Base-by-base conservation (phyloP, 2,329 filamentous ascomycete genomes). In the Aotearoamyces nothofagi region DNA sequence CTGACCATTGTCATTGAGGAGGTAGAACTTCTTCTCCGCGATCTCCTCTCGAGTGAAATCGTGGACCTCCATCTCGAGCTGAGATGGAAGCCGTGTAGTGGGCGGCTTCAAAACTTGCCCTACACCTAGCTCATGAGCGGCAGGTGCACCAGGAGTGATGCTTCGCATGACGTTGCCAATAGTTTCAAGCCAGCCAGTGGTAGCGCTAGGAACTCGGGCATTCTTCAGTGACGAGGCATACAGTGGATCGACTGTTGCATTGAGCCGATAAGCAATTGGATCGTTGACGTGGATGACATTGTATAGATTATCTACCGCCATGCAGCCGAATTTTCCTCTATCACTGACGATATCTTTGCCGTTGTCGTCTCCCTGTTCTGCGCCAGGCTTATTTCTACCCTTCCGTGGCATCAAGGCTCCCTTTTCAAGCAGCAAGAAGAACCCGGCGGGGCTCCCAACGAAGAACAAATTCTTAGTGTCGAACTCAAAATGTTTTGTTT, bases 1-100 rank as follows among this genome's bases (percentile, higher is more conserved):
- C 54, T 98, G 90, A 0, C 86, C 87, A 40, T 96, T 96, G 44
- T 98, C 90, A 42, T 98, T 98, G 4, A 98, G 67, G 5, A 93
- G 52, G 36, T 74, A 77, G 39, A 86, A 84, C 42, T 87, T 77
- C 49, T 78, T 83, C 57, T 96, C 90, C 0, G 86, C 87, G 30
- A 92, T 69, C 44, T 94, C 86, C 51, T 96, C 87, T 3, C 82
- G 69, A 0, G 79, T 79, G 49, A 98, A 98, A 50, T 98, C 80
- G 47, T 96, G 90, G 0, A 87, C 87, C 47, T 96, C 87, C 29
- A 98, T 66, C 51, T 98, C 90, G n/a, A 96, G 58, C 42, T 72
- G 71, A 10, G 65, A 76, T 1, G 64, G 67, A 20, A 71, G 56
- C 22, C 67, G 63, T 26, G 54, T 39, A 2, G 60, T 56, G 19